Base-by-base conservation (phyloP, 495 filamentous ascomycete genomes). In the Gamarada debralockiae region DNA sequence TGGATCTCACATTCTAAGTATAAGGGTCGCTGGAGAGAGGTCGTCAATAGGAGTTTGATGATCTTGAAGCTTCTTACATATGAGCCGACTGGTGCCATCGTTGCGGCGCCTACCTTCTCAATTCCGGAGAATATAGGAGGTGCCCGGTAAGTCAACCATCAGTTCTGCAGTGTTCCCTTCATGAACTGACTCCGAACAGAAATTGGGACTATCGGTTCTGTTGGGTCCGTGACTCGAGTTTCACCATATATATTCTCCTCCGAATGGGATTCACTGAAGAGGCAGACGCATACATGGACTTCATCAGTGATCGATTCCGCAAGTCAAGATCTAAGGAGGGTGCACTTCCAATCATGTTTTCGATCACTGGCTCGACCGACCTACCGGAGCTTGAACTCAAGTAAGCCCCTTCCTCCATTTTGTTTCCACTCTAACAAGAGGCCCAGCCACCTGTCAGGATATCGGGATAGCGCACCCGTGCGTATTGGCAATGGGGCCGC, bases 171-270 rank as follows among this genome's bases (percentile, higher is more conserved):
- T 45, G 14, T 15, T 48, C n/a, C 40, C 27, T 56, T 23, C 37
- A 36, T 7, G 50, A 49, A 22, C 3, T 10, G 10, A 36, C n/a
- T n/a, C n/a, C n/a, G n/a, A 57, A 34, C 53, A 78, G 84, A n/a
- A 89, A 88, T 57, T 88, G 85, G 85, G 85, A 89, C 59, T 89
- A 89, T 60, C 76, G 85, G 8, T 89, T 78, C 64, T 85, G 77
- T 34, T 89, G 85, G 85, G 82, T 89, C 36, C 75, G 85, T 27
- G 85, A 89, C 63, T 81, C 82, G 0, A 82, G 81, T 40, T 89
- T 88, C 66, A 87, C 83, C 3, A 80, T 88, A 51, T 89, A 89
- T 62, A 86, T 87, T 55, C 74, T 89, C 17, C 73, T 89, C 9
- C 82, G 86, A 18, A 77, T 87, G 60, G 85, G 85, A 34, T 89